Base-by-base conservation (phyloP, 305 asterid genomes). In the Nicotiana rustica region DNA sequence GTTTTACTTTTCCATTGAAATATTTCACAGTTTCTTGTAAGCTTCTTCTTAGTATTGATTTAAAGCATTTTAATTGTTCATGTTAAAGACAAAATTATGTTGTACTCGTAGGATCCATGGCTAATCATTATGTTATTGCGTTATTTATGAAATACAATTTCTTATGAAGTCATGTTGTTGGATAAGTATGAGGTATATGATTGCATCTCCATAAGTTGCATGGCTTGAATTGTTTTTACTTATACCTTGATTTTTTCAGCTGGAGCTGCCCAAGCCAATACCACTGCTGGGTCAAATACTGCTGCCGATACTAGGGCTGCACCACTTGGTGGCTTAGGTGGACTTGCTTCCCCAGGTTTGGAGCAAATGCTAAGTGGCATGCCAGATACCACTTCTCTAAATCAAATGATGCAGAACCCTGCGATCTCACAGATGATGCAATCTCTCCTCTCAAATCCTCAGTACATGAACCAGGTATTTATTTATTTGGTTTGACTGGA, bases 201-300 rank as follows among this genome's bases (percentile, higher is more conserved):
- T 75, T 55, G 17, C 59, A 52, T 41, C 49, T 41, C 49, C 59
- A 52, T 52, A 52, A 52, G 59, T 52, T 52, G 59, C 59, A 52
- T 52, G 59, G 17, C 59, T 52, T 41, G 49, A 10, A 2, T 41
- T 73, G 79, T 52, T 55, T 3, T 76, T 8, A 76, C 66, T 55
- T 0, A 9, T 29, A 76, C 65, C 17, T 55, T 7, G 17, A 76
- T 25, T 17, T 82, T 86, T 86, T 86, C 87, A 89, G 93, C 86
- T 87, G 93, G 87, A 85, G 86, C 78, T 47, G 84, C 78, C 66
- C 90, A 84, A 85, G 81, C 90, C 77, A 90, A 89, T 84, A 83
- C 79, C 31, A 41, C 85, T 82, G 78, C 87, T 13, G 85, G 90
- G 85, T 80, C 90, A 52, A 83, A 77, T 76, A 83, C 91, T 68